These are phyloP conservation scores for Cryptosporidium parvum DNA, from an alignment of 169 alveolate species.

Conservation along the genomic window DNA sequence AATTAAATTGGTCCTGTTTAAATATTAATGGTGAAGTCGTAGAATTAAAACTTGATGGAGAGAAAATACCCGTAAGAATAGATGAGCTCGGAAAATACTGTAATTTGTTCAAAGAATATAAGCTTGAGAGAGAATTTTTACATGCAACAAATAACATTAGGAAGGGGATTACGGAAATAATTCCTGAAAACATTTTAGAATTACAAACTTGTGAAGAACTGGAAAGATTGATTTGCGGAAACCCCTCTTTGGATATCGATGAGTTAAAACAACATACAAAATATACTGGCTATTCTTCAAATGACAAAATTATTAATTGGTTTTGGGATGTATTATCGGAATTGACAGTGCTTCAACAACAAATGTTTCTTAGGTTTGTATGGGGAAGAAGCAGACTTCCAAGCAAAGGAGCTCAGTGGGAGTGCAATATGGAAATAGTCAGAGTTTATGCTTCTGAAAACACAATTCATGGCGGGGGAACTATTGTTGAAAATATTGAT, in stretches of 20 bases:
- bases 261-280: conserved; percentile 86
- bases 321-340: conserved; percentile 90
- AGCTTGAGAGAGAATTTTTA: conserved; percentile 45
- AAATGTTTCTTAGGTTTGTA: conserved; percentile 88
- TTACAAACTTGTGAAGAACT: conserved; percentile 80
- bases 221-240: conserved; percentile 89
- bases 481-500: not conserved
- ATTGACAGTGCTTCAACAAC: conserved; percentile 85
- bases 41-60: conserved; percentile 77
- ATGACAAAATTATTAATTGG: conserved; percentile 80
- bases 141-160: conserved; percentile 77
- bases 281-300: conserved; percentile 86
- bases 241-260: conserved; percentile 86
- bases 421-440: conserved; percentile 78
- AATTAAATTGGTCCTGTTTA: conserved; percentile 66
- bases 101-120: conserved; percentile 23
- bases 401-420: conserved; percentile 77
- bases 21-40: conserved; percentile 76
- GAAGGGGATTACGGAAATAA: conserved; percentile 78
- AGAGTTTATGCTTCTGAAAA: not conserved
- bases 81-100: conserved; percentile 67
- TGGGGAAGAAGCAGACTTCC: conserved; percentile 94
- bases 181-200: conserved; percentile 81
- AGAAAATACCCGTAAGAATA: conserved; percentile 57
- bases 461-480: not conserved